These are phyloP conservation scores for Plasmodium berghei DNA, from an alignment of 169 alveolate species.

Conservation along the genomic window DNA sequence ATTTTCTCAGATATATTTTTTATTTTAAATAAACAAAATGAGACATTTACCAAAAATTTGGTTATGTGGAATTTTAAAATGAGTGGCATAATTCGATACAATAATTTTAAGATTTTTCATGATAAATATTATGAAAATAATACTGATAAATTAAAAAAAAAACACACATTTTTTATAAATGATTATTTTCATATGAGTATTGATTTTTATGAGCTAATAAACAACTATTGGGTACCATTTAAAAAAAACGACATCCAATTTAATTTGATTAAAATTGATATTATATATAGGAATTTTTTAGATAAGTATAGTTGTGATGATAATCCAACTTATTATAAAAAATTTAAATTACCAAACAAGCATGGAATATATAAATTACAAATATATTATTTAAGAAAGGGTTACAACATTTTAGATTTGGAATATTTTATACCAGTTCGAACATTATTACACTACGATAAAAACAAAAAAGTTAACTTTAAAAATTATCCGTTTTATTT, in stretches of 20 bases:
- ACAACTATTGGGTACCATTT: slow-evolving; percentile 58
- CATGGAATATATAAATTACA: slow-evolving; percentile 74
- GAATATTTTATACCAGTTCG: slow-evolving; percentile 50
- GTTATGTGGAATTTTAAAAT: slow-evolving; percentile 66
- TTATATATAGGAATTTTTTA: slow-evolving; percentile 34
- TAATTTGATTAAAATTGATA: slow-evolving; percentile 31
- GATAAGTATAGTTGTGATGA: slow-evolving; percentile 1
- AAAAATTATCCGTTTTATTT: slow-evolving; percentile 55
- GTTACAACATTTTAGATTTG: slow-evolving; percentile 67
- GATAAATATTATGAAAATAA: too few relatives aligned
- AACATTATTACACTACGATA: slow-evolving; percentile 63
- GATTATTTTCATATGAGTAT: slow-evolving; percentile 40
- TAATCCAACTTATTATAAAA: slow-evolving; percentile 54
- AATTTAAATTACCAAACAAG: slow-evolving; percentile 29
- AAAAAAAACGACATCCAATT: slow-evolving; percentile 53
- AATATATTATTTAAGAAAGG: slow-evolving; percentile 57
- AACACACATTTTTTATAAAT: slow-evolving; percentile 17
- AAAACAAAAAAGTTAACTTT: slow-evolving; percentile 52
- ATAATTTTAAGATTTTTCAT: slow-evolving; percentile 45
- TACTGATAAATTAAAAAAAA: background rate
- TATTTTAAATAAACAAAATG: slow-evolving; percentile 24
- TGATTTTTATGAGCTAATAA: slow-evolving; percentile 56
- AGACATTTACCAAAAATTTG: slow-evolving; percentile 19
- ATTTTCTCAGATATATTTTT: slow-evolving; percentile 66
- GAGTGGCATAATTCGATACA: slow-evolving; percentile 68